A percentile compares a stretch with the other conserved stretches of the same genome.
Evolutionary conservation across 306 rosid genomes (phyloP).

Genomic region (Mimosa pudica): DNA sequence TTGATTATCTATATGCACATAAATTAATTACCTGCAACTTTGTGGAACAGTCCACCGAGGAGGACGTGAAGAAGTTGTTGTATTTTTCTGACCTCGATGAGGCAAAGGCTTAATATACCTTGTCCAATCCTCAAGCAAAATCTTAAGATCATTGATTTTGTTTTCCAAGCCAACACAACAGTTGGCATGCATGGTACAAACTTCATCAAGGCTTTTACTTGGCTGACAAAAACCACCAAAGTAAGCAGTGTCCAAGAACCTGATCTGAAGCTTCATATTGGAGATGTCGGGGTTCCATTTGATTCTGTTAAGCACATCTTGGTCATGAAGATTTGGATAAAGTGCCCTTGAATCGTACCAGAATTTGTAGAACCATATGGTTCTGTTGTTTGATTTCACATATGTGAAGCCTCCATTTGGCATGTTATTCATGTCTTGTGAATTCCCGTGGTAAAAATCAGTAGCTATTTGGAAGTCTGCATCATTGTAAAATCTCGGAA

Average conservation of each 20-base stretch:
- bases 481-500: slow-evolving; percentile 48
- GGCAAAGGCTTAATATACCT: slow-evolving; percentile 42
- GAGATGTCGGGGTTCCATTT: slow-evolving; percentile 45
- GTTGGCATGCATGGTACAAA: slow-evolving; percentile 85
- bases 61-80: neutral
- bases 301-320: slow-evolving; percentile 74
- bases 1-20: neutral
- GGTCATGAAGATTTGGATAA: slow-evolving; percentile 60
- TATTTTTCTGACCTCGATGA: neutral
- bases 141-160: slow-evolving; percentile 69
- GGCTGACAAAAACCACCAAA: slow-evolving; percentile 82
- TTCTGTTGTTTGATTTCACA: slow-evolving; percentile 58
- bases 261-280: slow-evolving; percentile 44
- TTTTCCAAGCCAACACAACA: slow-evolving; percentile 78
- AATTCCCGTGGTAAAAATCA: slow-evolving; percentile 52
- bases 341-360: slow-evolving; percentile 60
- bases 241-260: slow-evolving; percentile 62
- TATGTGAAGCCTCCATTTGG: slow-evolving; percentile 86
- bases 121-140: slow-evolving; percentile 76
- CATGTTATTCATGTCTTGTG: slow-evolving; percentile 40
- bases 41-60: slow-evolving; percentile 64
- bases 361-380: slow-evolving; percentile 65
- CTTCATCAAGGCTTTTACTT: slow-evolving; percentile 45
- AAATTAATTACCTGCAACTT: slow-evolving; percentile 54
- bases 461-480: slow-evolving; percentile 87